Evolutionary conservation across 2,329 filamentous ascomycete species (phyloP), one percentile per base, ranked within the genome.

Genomic region (Fusarium pseudograminearum): DNA sequence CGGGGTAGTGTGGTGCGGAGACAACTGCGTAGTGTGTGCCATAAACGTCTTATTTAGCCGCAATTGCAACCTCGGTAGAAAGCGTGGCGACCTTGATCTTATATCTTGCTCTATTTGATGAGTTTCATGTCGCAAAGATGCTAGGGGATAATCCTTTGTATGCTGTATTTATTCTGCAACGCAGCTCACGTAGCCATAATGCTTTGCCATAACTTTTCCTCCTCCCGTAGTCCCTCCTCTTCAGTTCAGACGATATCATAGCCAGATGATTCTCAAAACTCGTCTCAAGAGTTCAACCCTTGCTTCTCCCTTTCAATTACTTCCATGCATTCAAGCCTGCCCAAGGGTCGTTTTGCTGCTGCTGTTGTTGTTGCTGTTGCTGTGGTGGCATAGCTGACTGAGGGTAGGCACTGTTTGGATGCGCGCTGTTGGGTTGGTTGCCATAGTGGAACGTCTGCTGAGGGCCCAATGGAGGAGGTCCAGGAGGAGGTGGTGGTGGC

Each of bases 401-500:
- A 18, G 74, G 71, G 61, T 78, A 60, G n/a, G 63, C 68, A 71
- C 74, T 64, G 66, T 76, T 52, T 73, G 79, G 62, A 42, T 75
- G 67, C 47, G 45, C 67, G 41, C 63, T 68, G 42, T 58, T 70
- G 20, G 65, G 59, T 48, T 80, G 78, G 30, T 76, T 76, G 9
- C 80, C 79, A 68, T 88, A 87, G 68, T 89, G 85, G 30, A 88
- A 85, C 12, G 87, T 90, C 76, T 90, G 88, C 75, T 90, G 87
- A 33, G 87, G 86, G 6, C 87, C 87, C 70, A 90, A 74, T 3
- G 88, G 88, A 10, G 88, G 88, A 6, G 88, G 88, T 0, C 87
- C 88, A 1, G 88, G 89, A 3, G 88, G 88, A 3, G 88, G 89
- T 9, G 89, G 88, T 5, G 89, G 89, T 7, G 87, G 88, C 38